Evolutionary conservation across 2,329 filamentous ascomycete genomes (phyloP).

Genomic region (Chrysoporthe deuterocubensis): DNA sequence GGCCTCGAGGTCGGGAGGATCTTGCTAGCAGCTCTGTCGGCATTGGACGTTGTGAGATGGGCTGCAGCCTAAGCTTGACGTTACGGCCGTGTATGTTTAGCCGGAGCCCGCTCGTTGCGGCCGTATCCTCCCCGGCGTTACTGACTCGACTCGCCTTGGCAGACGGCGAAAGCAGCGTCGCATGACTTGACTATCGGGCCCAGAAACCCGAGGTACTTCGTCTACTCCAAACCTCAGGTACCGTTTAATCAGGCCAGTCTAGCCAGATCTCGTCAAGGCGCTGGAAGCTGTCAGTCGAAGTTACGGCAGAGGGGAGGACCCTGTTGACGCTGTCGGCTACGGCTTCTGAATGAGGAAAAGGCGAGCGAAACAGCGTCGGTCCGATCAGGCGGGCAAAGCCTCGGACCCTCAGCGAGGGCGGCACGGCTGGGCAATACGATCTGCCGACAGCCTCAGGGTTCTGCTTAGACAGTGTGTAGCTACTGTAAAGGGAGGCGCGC

Average conservation of each 20-base stretch:
- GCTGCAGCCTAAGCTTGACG: neutral
- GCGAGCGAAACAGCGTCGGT: neutral
- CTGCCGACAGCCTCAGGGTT: neutral
- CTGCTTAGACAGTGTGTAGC: neutral
- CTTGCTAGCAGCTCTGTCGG: neutral
- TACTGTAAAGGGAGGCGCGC: neutral
- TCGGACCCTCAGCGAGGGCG: neutral
- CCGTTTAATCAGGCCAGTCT: neutral
- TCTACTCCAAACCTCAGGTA: neutral
- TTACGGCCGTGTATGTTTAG: neutral
- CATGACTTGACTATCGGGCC: neutral
- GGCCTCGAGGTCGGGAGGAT: neutral
- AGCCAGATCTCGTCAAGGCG: neutral
- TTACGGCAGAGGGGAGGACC: neutral
- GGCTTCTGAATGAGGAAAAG: neutral
- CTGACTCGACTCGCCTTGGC: neutral
- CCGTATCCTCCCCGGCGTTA: neutral
- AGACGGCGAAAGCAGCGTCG: neutral
- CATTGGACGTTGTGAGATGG: neutral
- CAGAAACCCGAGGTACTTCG: neutral
- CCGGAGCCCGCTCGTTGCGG: neutral
- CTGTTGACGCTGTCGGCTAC: neutral
- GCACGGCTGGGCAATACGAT: neutral
- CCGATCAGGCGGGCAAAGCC: neutral
- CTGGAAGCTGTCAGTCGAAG: neutral